Evolutionary conservation across 2,329 filamentous ascomycete genomes (phyloP).

Genomic region (Stachybotrys chartarum): DNA sequence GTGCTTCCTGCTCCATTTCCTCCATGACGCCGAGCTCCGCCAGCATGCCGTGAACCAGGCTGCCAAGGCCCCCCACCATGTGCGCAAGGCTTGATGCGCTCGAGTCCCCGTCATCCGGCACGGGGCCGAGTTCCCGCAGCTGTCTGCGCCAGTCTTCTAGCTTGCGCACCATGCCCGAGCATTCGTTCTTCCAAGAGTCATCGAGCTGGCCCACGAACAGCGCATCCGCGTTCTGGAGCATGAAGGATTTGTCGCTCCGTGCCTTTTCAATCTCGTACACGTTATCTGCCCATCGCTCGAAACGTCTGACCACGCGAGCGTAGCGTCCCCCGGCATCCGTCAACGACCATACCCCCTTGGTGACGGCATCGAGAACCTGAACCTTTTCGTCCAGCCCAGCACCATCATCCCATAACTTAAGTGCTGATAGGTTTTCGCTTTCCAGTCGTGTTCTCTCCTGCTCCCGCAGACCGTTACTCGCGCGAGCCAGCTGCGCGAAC

Average conservation of each 20-base stretch:
- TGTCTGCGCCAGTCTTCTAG: constrained; percentile 47
- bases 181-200: constrained; percentile 51
- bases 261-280: constrained; percentile 40
- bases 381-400: constrained; percentile 47
- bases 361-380: constrained; percentile 48
- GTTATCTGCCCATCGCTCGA: constrained; percentile 51
- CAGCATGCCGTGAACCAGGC: constrained; percentile 51
- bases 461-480: constrained; percentile 24
- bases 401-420: constrained; percentile 41
- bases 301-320: constrained; percentile 44
- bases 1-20: constrained; percentile 50
- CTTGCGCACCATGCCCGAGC: constrained; percentile 40
- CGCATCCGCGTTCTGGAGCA: constrained; percentile 25
- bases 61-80: constrained; percentile 39
- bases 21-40: constrained; percentile 57
- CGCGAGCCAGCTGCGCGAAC: constrained; percentile 32
- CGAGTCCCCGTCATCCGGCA: constrained; percentile 3
- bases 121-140: constrained; percentile 36
- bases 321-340: constrained; percentile 50
- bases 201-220: constrained; percentile 51
- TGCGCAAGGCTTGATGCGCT: constrained; percentile 32
- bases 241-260: constrained; percentile 27
- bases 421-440: constrained; percentile 40
- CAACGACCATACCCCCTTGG: constrained; percentile 51
- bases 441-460: constrained; percentile 39